Evolutionary conservation across 2,329 filamentous ascomycete species (phyloP), one percentile per base, ranked within the genome.

Genomic region (Aquanectria penicillioides): DNA sequence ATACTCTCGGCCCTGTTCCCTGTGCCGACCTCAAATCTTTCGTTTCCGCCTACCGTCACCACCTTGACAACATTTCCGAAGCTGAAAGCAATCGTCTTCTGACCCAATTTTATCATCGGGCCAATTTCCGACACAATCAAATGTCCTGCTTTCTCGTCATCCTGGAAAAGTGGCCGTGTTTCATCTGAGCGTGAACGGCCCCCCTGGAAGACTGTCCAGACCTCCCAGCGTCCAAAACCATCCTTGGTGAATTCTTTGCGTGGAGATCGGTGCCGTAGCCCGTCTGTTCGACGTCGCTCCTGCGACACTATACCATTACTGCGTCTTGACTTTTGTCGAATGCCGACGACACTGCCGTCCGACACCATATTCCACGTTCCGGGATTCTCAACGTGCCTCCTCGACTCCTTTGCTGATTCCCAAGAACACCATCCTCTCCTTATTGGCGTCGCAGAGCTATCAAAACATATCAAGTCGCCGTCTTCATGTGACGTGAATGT

Each of bases 61-160:
- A 93, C 77, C 74, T 93, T 93, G 68, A 93, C 81, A 2, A 86
- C 81, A 64, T 93, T 91, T 11, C 90, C 91, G 58, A 93, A 86
- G 0, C 84, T 89, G 25, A 94, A 83, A 0, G 86, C 91, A 3
- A 92, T 81, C 47, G 88, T 89, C 40, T 83, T 81, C 43, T 84
- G 82, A 11, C 90, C 90, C 1, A 92, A 76, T 49, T 79, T 79
- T 2, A 81, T 80, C 55, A 90, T 84, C 0, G 90, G 90, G 0
- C 91, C 91, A 2, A 90, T 77, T 40, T 82, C 81, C 3, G 84
- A 84, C 18, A 92, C 86, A 41, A 92, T 85, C 5, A 94, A 78
- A 55, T 86, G 81, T 3, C 82, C 79, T 4, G 78, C 75, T 36
- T 77, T 69, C 33, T 78, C 76, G 5, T 75, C 71, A 9, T 78